Base-by-base conservation (phyloP, 1,284 basidiomycete species). In the Volvariella volvacea region DNA sequence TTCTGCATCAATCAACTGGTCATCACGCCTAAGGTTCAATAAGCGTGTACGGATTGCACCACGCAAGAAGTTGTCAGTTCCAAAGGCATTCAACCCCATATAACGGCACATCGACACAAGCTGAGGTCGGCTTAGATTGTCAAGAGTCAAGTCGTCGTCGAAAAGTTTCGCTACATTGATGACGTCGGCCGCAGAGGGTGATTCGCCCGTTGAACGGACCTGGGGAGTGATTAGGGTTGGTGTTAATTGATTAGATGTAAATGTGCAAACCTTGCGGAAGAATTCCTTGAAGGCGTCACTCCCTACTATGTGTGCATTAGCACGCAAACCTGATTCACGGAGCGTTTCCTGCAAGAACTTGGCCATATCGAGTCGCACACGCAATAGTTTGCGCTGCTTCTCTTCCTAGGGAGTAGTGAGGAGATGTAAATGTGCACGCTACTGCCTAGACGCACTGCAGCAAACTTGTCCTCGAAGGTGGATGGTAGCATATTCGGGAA, bases 401-500 rank as follows among this genome's bases (percentile, higher is more conserved):
- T 99, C 95, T 61, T 97, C 92, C 90, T 93, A 57, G n/a, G n/a
- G n/a, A 49, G 21, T 2, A 19, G 41, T 15, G 22, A 15, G 14
- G 7, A 17, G 21, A 22, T 17, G 36, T 15, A 30, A 47, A 44
- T 16, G 39, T 19, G n/a, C 16, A 25, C n/a, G 21, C 12, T 20
- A 12, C 8, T 8, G 42, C 14, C 22, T 19, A 31, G 19, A 67
- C 84, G 56, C 55, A 90, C 90, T 42, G 84, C 88, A 39, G 91
- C 83, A 57, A 88, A 96, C 65, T 97, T 95, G 71, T 97, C 94
- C 64, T 98, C 93, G 50, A 99, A 99, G 0, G 95, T 99, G 1
- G 91, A 94, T 0, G 95, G 96, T 3, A 99, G 80, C 92, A 99
- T 98, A 66, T 92, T 98, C 20, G 95, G 95, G 79, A 99, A 99